Base-by-base conservation (phyloP, 2,329 filamentous ascomycete genomes). In the Colletotrichum gigasporum region DNA sequence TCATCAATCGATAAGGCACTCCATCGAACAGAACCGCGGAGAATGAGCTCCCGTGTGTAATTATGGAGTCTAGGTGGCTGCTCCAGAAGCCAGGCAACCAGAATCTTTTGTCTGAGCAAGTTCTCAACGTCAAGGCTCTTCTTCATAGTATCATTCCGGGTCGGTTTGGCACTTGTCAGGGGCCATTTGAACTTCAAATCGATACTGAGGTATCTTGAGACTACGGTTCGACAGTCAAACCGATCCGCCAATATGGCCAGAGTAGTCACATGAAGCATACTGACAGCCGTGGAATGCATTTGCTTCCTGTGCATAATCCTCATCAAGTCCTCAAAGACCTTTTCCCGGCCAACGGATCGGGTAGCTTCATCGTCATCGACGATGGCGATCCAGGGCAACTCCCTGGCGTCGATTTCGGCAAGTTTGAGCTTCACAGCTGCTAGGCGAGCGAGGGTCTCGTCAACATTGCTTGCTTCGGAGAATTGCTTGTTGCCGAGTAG, bases 191-290 rank as follows among this genome's bases (percentile, higher is more conserved):
- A 83, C 70, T 81, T 86, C 48, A 82, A 71, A 10, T 79, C 73
- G 12, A 75, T 73, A 48, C 80, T 81, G 16, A 90, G 74, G 67
- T 87, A 86, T 47, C 79, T 79, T 8, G 85, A 80, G 2, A 93
- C 82, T 10, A 80, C 73, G 3, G 80, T 74, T 2, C 87, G 76
- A 64, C 89, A 90, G 76, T 91, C 89, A 75, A 93, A 94, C 44
- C 90, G 86, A 74, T 94, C 91, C 9, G 91, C 90, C 59, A 92
- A 84, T 53, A 93, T 84, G 39, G 90, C 87, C 39, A 94, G 78
- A 2, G 90, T 90, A 12, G 88, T 86, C 10, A 91, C 80, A 68
- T 90, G 90, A 6, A 85, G 77, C 67, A 92, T 83, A 14, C 84
- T 85, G 18, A 84, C 80, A 28, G 52, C 41, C 4, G 70, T 55